These are phyloP conservation scores for Fusarium xylarioides DNA, from an alignment of 2,329 filamentous ascomycete genomes.

Conservation along the genomic window DNA sequence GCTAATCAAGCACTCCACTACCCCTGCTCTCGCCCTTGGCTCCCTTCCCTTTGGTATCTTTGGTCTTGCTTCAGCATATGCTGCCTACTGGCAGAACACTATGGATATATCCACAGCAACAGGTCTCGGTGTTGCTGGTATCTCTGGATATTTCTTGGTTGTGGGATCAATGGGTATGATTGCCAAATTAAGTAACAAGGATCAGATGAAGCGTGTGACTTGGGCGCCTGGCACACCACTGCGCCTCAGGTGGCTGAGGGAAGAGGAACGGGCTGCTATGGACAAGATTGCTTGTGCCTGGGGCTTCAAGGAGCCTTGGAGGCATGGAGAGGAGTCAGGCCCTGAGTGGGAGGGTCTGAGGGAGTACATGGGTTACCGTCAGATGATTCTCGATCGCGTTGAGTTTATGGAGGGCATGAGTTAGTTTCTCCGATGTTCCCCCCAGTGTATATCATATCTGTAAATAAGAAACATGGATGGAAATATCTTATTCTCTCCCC, in stretches of 20 bases:
- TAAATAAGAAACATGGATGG: slow-evolving; percentile 23
- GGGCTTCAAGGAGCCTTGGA: slow-evolving; percentile 85
- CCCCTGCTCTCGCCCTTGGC: slow-evolving; percentile 66
- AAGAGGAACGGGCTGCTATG: slow-evolving; percentile 88
- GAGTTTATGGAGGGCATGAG: slow-evolving; percentile 92
- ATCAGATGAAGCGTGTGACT: slow-evolving; percentile 93
- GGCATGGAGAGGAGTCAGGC: slow-evolving; percentile 89
- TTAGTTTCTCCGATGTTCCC: slow-evolving; percentile 18
- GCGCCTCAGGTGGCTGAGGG: slow-evolving; percentile 83
- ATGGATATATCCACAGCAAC: slow-evolving; percentile 82
- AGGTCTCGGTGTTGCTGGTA: slow-evolving; percentile 79
- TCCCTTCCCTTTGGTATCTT: slow-evolving; percentile 76
- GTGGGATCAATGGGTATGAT: slow-evolving; percentile 85
- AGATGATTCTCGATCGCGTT: slow-evolving; percentile 90
- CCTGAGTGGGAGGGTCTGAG: slow-evolving; percentile 87
- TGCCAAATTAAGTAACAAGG: slow-evolving; percentile 86
- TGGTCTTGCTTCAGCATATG: slow-evolving; percentile 66
- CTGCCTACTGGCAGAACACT: slow-evolving; percentile 63
- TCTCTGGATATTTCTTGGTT: slow-evolving; percentile 83
- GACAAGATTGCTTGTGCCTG: slow-evolving; percentile 88
- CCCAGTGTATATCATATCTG: slow-evolving; percentile 31
- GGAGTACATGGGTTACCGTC: slow-evolving; percentile 82
- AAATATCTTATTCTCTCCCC: neutral
- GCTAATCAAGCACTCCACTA: slow-evolving; percentile 68
- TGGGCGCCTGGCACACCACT: slow-evolving; percentile 87